These are phyloP conservation scores for Basipetospora sp. DNA, from an alignment of 2,329 filamentous ascomycete species.

Conservation along the genomic window DNA sequence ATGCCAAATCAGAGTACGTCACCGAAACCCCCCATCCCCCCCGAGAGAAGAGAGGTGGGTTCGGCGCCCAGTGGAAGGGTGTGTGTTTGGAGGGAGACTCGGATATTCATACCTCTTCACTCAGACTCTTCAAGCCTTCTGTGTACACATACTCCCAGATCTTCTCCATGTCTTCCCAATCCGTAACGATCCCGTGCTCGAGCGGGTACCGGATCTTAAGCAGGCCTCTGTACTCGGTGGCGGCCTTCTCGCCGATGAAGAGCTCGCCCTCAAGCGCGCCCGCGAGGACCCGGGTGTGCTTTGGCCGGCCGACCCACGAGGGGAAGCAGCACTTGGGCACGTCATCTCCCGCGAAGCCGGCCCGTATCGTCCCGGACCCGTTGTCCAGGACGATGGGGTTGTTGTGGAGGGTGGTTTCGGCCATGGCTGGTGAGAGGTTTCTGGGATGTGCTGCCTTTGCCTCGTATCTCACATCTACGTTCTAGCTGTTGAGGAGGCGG, in stretches of 20 bases:
- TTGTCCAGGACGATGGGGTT: slow-evolving; percentile 98
- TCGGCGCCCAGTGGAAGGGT: too few relatives aligned
- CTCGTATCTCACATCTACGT: too few relatives aligned
- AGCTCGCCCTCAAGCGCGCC: slow-evolving; percentile 91
- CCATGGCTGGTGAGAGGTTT: slow-evolving; percentile 34
- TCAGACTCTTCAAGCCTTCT: slow-evolving; percentile 88
- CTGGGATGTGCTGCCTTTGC: too few relatives aligned
- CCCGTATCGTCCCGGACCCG: slow-evolving; percentile 91
- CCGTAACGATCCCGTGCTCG: slow-evolving; percentile 94
- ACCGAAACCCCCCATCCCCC: too few relatives aligned
- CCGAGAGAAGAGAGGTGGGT: neutral
- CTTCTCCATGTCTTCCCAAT: slow-evolving; percentile 99
- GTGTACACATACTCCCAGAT: slow-evolving; percentile 98
- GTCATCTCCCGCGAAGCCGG: slow-evolving; percentile 92
- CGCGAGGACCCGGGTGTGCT: slow-evolving; percentile 88
- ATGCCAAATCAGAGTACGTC: too few relatives aligned
- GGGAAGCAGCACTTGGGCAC: slow-evolving; percentile 94
- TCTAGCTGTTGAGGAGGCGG: too few relatives aligned
- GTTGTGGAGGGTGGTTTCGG: slow-evolving; percentile 63
- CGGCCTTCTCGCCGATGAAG: slow-evolving; percentile 82
- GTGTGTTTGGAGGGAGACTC: too few relatives aligned
- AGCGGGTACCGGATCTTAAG: slow-evolving; percentile 92
- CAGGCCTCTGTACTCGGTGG: slow-evolving; percentile 77
- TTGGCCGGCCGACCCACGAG: slow-evolving; percentile 89
- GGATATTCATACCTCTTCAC: slow-evolving; percentile 61